phyloP scores from a whole-genome alignment of 805 yeast genomes.

The Lipomyces yamanashiensis region DNA sequence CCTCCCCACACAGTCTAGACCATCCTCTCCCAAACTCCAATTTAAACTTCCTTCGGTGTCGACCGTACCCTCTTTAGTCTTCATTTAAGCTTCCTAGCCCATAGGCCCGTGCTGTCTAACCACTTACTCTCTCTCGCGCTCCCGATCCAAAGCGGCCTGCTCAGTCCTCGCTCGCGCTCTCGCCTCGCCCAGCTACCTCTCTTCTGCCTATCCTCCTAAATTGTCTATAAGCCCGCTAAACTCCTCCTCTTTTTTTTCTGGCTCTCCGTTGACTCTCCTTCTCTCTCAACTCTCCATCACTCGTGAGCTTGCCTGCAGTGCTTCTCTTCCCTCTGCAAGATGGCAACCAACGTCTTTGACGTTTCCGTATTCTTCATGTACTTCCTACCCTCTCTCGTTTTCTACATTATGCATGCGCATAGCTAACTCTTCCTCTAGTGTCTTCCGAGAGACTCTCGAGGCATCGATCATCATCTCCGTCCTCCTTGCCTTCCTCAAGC shows the following conservation, averaged over 20 bases:
- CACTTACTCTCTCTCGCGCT: neutral
- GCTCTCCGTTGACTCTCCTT: neutral
- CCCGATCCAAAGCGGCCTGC: too few relatives aligned
- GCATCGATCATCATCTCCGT: conserved; percentile 92
- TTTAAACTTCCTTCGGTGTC: conserved; percentile 9
- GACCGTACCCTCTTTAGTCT: conserved; percentile 12
- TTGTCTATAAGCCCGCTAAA: neutral
- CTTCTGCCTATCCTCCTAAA: neutral
- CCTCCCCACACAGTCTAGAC: conserved; percentile 8
- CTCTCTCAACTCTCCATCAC: too few relatives aligned
- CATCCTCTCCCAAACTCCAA: neutral
- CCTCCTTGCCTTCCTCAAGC: conserved; percentile 85
- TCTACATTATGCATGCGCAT: too few relatives aligned
- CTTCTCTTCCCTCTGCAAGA: conserved; percentile 32
- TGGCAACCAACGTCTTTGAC: conserved; percentile 62
- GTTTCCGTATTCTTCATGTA: conserved; percentile 40
- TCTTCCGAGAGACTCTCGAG: conserved; percentile 91
- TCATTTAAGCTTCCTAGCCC: neutral
- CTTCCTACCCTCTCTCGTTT: neutral
- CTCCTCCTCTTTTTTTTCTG: neutral
- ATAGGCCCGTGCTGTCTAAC: neutral
- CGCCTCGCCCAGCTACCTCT: neutral
- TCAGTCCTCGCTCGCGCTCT: too few relatives aligned
- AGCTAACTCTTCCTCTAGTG: conserved; percentile 41
- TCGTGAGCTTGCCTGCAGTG: neutral